Evolutionary conservation across 2,329 filamentous ascomycete species (phyloP).

Genomic region (Venturia nashicola): DNA sequence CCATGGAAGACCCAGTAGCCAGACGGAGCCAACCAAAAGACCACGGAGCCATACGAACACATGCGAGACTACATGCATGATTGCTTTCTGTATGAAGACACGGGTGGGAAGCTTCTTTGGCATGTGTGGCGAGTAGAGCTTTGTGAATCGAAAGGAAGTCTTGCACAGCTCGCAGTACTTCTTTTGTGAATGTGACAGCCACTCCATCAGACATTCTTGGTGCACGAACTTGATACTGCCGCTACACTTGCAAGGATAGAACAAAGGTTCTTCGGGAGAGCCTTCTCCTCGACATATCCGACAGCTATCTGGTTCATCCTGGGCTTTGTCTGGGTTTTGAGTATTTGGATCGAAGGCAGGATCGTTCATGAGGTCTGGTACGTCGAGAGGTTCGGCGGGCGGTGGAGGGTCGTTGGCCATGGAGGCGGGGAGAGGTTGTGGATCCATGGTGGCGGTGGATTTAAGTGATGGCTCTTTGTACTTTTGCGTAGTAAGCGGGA

Average conservation of each 20-base stretch:
- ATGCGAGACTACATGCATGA: conserved; percentile 59
- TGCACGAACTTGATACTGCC: conserved; percentile 98
- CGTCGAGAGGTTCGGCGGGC: background rate
- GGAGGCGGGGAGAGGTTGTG: background rate
- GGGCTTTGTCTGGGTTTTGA: conserved; percentile 16
- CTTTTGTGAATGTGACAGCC: conserved; percentile 97
- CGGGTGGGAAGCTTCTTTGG: conserved; percentile 67
- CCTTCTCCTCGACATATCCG: conserved; percentile 91
- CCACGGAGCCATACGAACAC: conserved; percentile 68
- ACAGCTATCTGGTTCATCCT: conserved; percentile 66
- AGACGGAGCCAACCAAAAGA: conserved; percentile 68
- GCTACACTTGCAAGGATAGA: conserved; percentile 97
- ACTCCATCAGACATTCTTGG: conserved; percentile 96
- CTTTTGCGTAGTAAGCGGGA: background rate
- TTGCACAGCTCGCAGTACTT: conserved; percentile 99
- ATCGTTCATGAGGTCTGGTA: conserved; percentile 47
- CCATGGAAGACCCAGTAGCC: conserved; percentile 81
- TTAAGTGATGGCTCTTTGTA: background rate
- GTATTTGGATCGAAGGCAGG: conserved; percentile 34
- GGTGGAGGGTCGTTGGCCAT: background rate
- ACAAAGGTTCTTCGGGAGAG: conserved; percentile 70
- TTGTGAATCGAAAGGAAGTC: conserved; percentile 94
- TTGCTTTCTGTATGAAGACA: conserved; percentile 69
- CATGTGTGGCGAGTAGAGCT: conserved; percentile 93
- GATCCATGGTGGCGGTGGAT: background rate